Percentiles rank a stretch among this genome's conserved stretches.
Evolutionary conservation across 352 stramenopile species (phyloP).

Genomic region (Aphanomyces astaci): DNA sequence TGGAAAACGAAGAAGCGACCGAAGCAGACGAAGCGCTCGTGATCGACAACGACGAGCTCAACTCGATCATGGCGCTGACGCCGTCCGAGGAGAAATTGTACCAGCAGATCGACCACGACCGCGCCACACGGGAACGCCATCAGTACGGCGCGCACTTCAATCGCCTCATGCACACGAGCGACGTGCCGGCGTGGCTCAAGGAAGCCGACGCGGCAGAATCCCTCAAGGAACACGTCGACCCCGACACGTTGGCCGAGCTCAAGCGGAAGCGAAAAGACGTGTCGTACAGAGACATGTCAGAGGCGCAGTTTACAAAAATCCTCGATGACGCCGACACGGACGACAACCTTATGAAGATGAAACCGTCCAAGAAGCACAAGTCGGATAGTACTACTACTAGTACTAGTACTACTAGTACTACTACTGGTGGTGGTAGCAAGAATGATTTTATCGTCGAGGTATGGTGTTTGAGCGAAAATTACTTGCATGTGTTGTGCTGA

Average conservation of each 20-base stretch:
- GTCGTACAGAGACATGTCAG: conserved; percentile 76
- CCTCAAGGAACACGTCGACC: conserved; percentile 51
- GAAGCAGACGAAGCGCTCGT: conserved; percentile 58
- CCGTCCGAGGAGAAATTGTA: conserved; percentile 77
- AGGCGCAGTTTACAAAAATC: conserved; percentile 83
- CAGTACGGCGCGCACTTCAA: conserved; percentile 68
- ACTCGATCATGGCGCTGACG: conserved; percentile 86
- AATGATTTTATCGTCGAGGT: not conserved
- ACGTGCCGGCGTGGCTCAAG: conserved; percentile 57
- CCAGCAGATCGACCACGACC: conserved; percentile 59
- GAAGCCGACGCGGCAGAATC: conserved; percentile 42
- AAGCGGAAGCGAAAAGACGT: conserved; percentile 77
- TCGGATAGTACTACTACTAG: not conserved
- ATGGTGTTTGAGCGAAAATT: too few relatives aligned
- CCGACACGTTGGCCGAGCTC: conserved; percentile 49
- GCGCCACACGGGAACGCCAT: conserved; percentile 45
- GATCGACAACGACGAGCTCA: conserved; percentile 78
- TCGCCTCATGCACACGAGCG: conserved; percentile 35
- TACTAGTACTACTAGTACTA: not conserved
- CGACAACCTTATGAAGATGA: conserved; percentile 32
- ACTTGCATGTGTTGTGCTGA: too few relatives aligned
- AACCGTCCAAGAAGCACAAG: conserved; percentile 42
- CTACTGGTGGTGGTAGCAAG: not conserved
- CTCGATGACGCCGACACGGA: conserved; percentile 71
- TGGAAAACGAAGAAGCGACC: conserved; percentile 81